Evolutionary conservation across 1,284 basidiomycete species (phyloP), one percentile per base, ranked within the genome.

Genomic region (Ceratobasidium sp.): DNA sequence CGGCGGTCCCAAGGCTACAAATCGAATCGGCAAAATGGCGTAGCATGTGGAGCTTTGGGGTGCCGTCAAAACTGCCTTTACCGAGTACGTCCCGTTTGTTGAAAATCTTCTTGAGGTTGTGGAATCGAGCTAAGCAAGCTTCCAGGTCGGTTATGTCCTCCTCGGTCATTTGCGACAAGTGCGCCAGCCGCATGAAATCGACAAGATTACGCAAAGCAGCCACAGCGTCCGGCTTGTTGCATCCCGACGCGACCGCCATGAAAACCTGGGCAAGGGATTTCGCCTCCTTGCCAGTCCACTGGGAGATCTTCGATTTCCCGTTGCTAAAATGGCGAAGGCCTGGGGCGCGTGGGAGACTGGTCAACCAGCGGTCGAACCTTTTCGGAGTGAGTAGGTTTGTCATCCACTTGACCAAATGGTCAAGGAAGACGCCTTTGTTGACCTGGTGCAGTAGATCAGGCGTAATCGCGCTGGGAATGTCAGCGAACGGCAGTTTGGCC

Each of bases 341-440:
- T n/a, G n/a, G n/a, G n/a, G n/a, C n/a, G n/a, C n/a, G n/a, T n/a
- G n/a, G n/a, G n/a, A n/a, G n/a, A n/a, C n/a, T n/a, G n/a, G n/a
- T n/a, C n/a, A n/a, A n/a, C n/a, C n/a, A n/a, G n/a, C n/a, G n/a
- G n/a, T n/a, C n/a, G n/a, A n/a, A n/a, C n/a, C n/a, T n/a, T n/a
- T n/a, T n/a, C n/a, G n/a, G n/a, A n/a, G n/a, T n/a, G n/a, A n/a
- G n/a, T n/a, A n/a, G n/a, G 5, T 22, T 10, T 31, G 32, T n/a
- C 31, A 40, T 42, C 71, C 69, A 70, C 13, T 7, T 32, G 1
- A 69, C 31, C 20, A 72, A 38, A 38, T 73, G 71, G n/a, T 68
- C 58, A 55, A 77, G 77, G 65, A 77, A 75, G n/a, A 78, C 72
- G n/a, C 77, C 77, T 53, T 79, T 77, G 68, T 78, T 73, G 1